Percentiles rank a stretch among this genome's conserved stretches.
These are phyloP conservation scores for Tilletia walkeri DNA, from an alignment of 1,284 basidiomycete genomes.

Conservation along the genomic window DNA sequence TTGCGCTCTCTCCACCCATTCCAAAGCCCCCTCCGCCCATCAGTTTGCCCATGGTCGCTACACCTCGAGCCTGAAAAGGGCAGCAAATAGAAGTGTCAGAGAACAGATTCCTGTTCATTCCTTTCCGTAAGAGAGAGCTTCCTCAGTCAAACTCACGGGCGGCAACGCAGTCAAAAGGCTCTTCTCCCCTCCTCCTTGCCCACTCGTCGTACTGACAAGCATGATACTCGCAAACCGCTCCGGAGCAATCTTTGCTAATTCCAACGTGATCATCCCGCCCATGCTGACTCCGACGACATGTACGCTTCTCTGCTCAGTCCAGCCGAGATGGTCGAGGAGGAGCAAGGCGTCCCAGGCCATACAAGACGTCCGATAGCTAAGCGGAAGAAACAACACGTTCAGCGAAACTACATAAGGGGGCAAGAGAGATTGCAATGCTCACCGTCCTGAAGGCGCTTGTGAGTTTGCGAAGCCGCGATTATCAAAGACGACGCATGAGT, in stretches of 20 bases:
- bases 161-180: constrained; percentile 1
- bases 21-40: constrained; percentile 3
- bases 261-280: constrained; percentile 76
- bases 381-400: neutral
- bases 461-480: constrained; percentile 13
- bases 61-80: neutral
- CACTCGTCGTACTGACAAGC: constrained; percentile 48
- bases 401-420: neutral
- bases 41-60: constrained; percentile 3
- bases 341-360: neutral
- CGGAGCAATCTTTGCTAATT: constrained; percentile 38
- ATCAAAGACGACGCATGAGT: constrained; percentile 13
- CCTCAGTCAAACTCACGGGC: neutral
- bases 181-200: constrained; percentile 24
- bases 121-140: neutral
- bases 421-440: neutral
- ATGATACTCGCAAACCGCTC: constrained; percentile 31
- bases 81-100: neutral
- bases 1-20: neutral
- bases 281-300: constrained; percentile 77
- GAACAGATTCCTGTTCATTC: neutral
- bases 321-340: constrained; percentile 14
- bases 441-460: constrained; percentile 6
- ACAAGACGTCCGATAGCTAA: constrained; percentile 8
- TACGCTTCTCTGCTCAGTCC: constrained; percentile 49